A percentile compares a stretch with the other conserved stretches of the same genome.
phyloP scores from a whole-genome alignment of 1,139 yeast genomes.

The Suhomyces bolitotheri region DNA sequence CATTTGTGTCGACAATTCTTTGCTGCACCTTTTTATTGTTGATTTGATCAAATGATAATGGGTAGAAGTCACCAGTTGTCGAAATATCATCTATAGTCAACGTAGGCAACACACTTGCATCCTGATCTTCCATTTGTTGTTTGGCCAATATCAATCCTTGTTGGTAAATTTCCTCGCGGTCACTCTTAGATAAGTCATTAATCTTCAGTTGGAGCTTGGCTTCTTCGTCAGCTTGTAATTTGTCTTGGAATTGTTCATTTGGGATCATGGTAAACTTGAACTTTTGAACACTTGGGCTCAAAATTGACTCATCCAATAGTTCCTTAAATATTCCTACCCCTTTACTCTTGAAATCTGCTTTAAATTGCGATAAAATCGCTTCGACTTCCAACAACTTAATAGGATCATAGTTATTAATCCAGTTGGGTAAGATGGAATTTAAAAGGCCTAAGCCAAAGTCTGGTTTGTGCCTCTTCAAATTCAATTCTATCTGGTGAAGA shows the following conservation, averaged over 20 bases:
- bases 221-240: constrained; percentile 56
- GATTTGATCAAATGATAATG: constrained; percentile 30
- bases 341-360: constrained; percentile 51
- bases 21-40: constrained; percentile 38
- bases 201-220: constrained; percentile 49
- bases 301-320: constrained; percentile 53
- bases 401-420: constrained; percentile 80
- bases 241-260: constrained; percentile 49
- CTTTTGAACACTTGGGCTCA: constrained; percentile 47
- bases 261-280: constrained; percentile 82
- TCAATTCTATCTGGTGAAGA: constrained; percentile 81
- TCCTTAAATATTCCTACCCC: constrained; percentile 63
- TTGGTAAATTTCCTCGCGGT: constrained; percentile 55
- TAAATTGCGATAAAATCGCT: constrained; percentile 56
- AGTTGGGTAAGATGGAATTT: constrained; percentile 73
- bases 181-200: constrained; percentile 50
- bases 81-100: constrained; percentile 73
- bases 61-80: constrained; percentile 48
- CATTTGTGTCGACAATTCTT: constrained; percentile 69
- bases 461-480: constrained; percentile 83
- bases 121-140: constrained; percentile 69
- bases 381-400: constrained; percentile 68
- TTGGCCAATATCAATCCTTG: constrained; percentile 61
- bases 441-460: constrained; percentile 85
- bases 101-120: constrained; percentile 78